These are phyloP conservation scores for Blechomonas ayalai DNA, from an alignment of 208 protist genomes.

Conservation along the genomic window DNA sequence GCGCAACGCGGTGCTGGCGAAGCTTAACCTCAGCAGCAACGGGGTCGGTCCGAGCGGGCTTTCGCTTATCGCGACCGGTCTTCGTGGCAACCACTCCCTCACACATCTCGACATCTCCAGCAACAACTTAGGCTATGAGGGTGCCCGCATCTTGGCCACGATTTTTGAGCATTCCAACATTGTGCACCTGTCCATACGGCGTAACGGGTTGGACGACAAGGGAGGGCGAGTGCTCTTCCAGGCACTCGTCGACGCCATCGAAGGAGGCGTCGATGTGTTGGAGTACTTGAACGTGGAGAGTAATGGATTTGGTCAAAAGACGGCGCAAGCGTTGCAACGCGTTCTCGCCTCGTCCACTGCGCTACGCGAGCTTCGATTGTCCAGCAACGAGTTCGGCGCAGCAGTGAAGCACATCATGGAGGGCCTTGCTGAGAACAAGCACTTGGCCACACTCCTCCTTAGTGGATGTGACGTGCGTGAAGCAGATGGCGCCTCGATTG, in stretches of 20 bases:
- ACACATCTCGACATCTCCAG: conserved; percentile 80
- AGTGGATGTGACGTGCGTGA: conserved; percentile 54
- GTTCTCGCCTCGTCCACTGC: conserved; percentile 34
- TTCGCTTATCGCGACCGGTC: conserved; percentile 40
- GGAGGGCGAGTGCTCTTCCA: conserved; percentile 58
- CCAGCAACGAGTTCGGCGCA: conserved; percentile 46
- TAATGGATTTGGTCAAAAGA: conserved; percentile 54
- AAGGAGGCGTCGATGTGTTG: conserved; percentile 40
- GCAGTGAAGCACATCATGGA: conserved; percentile 48
- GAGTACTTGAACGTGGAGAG: conserved; percentile 62
- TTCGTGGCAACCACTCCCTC: conserved; percentile 63
- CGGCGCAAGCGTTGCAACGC: conserved; percentile 35
- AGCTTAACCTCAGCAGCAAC: conserved; percentile 86
- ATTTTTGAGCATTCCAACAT: conserved; percentile 52
- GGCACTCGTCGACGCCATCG: conserved; percentile 44
- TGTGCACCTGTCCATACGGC: conserved; percentile 50
- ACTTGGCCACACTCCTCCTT: conserved; percentile 35
- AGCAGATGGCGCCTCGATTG: conserved; percentile 41
- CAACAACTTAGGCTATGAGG: conserved; percentile 82
- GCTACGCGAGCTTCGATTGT: conserved; percentile 41
- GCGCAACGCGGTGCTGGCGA: conserved; percentile 73
- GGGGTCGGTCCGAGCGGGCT: conserved; percentile 75
- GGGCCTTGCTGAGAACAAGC: conserved; percentile 66
- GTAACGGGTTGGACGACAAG: conserved; percentile 69
- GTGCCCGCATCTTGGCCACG: conserved; percentile 39